Base-by-base conservation (phyloP, 2,329 filamentous ascomycete genomes). In the Fusarium cicatricum region DNA sequence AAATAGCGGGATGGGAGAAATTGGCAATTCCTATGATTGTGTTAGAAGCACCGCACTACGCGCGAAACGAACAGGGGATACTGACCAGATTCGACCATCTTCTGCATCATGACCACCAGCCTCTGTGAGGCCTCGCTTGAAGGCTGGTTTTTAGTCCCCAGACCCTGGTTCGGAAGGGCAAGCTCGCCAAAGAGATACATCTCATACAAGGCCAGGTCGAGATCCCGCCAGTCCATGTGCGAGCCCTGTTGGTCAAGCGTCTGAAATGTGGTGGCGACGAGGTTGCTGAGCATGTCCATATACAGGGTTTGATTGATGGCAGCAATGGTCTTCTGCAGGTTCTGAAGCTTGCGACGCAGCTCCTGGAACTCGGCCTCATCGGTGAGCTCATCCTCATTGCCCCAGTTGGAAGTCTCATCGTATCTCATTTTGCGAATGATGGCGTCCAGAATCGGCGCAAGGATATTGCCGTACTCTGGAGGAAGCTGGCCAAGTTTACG, bases 341-440 rank as follows among this genome's bases (percentile, higher is more conserved):
- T 89, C 73, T 96, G 91, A 41, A 99, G 80, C 66, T 91, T 86
- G 74, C 96, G 96, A 55, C 96, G 87, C 48, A 99, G 82, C 66
- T 99, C 95, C 71, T 96, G 91, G 67, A 99, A 99, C 72, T 99
- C 95, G 21, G 94, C 95, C 76, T 99, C 95, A 68, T 98, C 95
- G 2, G 92, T 96, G 74, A 96, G 90, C 67, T 96, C 93, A 67
- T 96, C 92, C 71, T 97, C 93, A 53, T 93, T 88, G 32, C 93
- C 94, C 94, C 94, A 98, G 16, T 85, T 89, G 2, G 91, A 90
- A 6, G 94, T 97, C 72, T 97, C 94, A 68, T 99, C 95, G 71
- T 96, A 98, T 71, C 94, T 89, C 92, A 98, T 97, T 78, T 99
- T 99, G 51, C 86, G 82, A 55, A 99, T 90, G 67, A 98, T 94